These are phyloP conservation scores for Athelia sp. DNA, from an alignment of 1,284 basidiomycete genomes.

Conservation along the genomic window DNA sequence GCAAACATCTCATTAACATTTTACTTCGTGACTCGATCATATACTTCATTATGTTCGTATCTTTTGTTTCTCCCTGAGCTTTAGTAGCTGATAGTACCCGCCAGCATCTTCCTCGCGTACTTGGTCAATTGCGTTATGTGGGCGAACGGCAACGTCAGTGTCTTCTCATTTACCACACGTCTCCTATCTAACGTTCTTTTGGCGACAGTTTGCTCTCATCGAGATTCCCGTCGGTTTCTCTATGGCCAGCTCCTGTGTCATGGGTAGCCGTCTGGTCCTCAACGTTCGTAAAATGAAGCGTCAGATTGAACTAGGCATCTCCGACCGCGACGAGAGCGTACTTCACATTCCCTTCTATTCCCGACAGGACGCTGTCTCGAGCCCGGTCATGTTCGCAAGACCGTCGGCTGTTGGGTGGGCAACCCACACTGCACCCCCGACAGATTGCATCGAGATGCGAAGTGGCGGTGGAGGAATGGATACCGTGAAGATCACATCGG, in stretches of 20 bases:
- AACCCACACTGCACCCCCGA: not conserved
- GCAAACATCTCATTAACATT: conserved; percentile 39
- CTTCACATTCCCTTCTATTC: not conserved
- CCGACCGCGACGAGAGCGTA: not conserved
- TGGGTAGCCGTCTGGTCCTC: conserved; percentile 49
- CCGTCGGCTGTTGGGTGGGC: not conserved
- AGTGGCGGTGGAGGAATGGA: too few relatives aligned
- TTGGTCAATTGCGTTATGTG: not conserved
- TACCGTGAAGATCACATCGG: too few relatives aligned
- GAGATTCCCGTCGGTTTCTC: conserved; percentile 55
- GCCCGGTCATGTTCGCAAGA: not conserved
- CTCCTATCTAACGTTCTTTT: not conserved
- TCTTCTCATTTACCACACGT: conserved; percentile 1
- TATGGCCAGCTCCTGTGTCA: conserved; percentile 50
- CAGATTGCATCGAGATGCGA: not conserved
- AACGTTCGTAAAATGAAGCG: conserved; percentile 44
- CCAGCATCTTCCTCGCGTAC: not conserved
- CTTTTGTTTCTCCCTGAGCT: not conserved
- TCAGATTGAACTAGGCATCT: conserved; percentile 18
- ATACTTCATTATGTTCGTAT: conserved; percentile 48
- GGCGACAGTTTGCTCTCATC: conserved; percentile 47
- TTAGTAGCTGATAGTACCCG: not conserved
- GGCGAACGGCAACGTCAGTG: conserved; percentile 6
- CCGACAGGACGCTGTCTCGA: not conserved
- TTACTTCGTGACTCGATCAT: conserved; percentile 50